phyloP scores from a whole-genome alignment of 129 eudicot genomes.

The Helianthus tuberosus region DNA sequence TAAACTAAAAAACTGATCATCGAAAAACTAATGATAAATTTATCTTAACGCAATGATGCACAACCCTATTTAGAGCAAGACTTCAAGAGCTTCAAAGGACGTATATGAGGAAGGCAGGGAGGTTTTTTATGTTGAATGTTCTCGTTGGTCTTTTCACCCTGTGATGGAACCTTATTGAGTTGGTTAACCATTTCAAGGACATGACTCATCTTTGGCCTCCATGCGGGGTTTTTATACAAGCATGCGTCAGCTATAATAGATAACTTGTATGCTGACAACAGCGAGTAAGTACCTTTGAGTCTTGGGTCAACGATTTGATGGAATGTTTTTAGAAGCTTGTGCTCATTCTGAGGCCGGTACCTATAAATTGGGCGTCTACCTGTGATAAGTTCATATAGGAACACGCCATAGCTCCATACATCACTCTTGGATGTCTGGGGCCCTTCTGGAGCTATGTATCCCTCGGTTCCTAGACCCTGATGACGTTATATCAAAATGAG shows the following conservation, averaged over 20 bases:
- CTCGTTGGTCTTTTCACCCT: background rate
- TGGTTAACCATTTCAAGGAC: background rate
- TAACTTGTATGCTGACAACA: constrained; percentile 51
- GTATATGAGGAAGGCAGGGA: background rate
- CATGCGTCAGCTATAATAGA: constrained; percentile 40
- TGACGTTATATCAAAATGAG: background rate
- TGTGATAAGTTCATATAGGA: constrained; percentile 68
- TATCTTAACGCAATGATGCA: too few species aligned
- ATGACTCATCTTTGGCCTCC: background rate
- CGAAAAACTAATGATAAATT: too few species aligned
- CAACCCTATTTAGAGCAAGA: too few species aligned
- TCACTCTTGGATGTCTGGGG: constrained; percentile 56
- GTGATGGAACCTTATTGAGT: background rate
- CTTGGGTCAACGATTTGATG: constrained; percentile 60
- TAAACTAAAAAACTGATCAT: too few species aligned
- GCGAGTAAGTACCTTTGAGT: constrained; percentile 47
- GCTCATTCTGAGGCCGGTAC: constrained; percentile 45
- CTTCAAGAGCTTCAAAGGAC: background rate
- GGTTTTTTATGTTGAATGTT: background rate
- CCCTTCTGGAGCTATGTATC: constrained; percentile 73
- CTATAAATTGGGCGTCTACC: constrained; percentile 65
- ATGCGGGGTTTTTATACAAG: background rate
- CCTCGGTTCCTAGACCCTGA: constrained; percentile 47
- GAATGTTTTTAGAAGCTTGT: constrained; percentile 40
- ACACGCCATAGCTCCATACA: constrained; percentile 70